phyloP scores from a whole-genome alignment of 768 basidiomycete species.

The Dendrothele bispora region DNA sequence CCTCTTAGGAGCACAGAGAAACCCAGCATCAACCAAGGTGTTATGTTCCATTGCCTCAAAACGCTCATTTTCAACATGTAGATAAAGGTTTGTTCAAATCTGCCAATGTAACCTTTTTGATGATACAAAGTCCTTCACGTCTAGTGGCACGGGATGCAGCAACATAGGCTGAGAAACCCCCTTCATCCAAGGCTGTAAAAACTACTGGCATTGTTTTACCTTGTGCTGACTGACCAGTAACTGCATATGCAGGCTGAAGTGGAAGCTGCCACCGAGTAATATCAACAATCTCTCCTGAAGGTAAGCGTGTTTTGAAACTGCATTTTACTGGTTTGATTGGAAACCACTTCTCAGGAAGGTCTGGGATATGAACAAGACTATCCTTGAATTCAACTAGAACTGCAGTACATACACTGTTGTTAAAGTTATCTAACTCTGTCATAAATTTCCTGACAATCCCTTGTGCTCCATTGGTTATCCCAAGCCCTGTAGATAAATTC shows the following conservation, averaged over 20 bases:
- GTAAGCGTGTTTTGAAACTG: background rate
- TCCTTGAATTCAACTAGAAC: background rate
- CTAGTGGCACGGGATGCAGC: constrained; percentile 23
- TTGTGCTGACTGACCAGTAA: constrained; percentile 31
- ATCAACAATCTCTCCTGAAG: background rate
- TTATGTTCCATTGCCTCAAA: background rate
- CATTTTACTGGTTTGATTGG: constrained; percentile 9
- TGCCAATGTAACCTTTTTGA: constrained; percentile 13
- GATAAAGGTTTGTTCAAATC: constrained; percentile 19
- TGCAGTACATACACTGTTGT: background rate
- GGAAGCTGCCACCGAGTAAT: constrained; percentile 17
- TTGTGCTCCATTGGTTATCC: constrained; percentile 25
- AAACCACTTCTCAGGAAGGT: background rate
- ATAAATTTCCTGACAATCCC: background rate
- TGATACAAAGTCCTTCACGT: constrained; percentile 20
- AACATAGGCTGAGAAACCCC: constrained; percentile 28
- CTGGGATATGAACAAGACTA: background rate
- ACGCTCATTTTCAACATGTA: background rate
- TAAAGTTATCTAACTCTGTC: background rate
- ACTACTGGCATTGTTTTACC: constrained; percentile 25
- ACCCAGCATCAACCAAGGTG: background rate
- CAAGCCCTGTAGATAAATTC: background rate
- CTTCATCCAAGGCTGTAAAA: constrained; percentile 18
- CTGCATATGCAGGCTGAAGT: constrained; percentile 26
- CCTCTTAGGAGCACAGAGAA: too few species aligned